Evolutionary conservation across 805 yeast species (phyloP).

Genomic region (Suhomyces sp.): DNA sequence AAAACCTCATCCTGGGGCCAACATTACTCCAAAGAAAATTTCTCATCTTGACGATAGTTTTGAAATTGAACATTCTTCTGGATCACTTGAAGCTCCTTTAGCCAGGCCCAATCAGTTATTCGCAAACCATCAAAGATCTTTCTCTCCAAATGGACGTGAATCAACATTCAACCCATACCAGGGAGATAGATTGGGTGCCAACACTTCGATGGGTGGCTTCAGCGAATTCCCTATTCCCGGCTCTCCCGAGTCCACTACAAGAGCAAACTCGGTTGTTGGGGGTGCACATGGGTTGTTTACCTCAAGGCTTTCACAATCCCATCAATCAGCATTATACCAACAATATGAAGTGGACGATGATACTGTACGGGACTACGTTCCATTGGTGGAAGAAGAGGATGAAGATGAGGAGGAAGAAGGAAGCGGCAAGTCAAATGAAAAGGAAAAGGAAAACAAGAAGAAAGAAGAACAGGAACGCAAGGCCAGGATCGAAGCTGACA

Average conservation of each 20-base stretch:
- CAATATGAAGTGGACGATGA: conserved; percentile 47
- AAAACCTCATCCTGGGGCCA: no score
- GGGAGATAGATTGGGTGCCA: conserved; percentile 7
- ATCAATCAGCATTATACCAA: conserved; percentile 43
- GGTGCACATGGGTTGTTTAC: conserved; percentile 35
- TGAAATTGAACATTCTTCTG: conserved; percentile 17
- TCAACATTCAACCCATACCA: conserved; percentile 31
- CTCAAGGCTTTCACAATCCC: conserved; percentile 43
- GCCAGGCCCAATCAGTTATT: conserved; percentile 2
- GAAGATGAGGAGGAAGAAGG: conserved; percentile 45
- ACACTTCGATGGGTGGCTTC: conserved; percentile 20
- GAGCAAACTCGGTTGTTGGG: conserved; percentile 45
- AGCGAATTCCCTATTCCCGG: conserved; percentile 47
- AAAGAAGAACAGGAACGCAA: conserved; percentile 19
- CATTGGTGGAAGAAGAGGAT: conserved; percentile 42
- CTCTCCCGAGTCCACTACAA: conserved; percentile 43
- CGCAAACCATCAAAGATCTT: conserved; percentile 1
- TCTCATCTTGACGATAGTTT: conserved; percentile 35
- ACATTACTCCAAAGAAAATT: no score
- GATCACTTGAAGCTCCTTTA: neutral
- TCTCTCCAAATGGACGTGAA: conserved; percentile 9
- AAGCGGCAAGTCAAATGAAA: conserved; percentile 18
- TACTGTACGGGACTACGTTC: conserved; percentile 42
- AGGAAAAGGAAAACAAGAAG: conserved; percentile 14
- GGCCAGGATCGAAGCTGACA: conserved; percentile 19